Evolutionary conservation across 805 yeast genomes (phyloP).

Genomic region (Sungouiella blattae): DNA sequence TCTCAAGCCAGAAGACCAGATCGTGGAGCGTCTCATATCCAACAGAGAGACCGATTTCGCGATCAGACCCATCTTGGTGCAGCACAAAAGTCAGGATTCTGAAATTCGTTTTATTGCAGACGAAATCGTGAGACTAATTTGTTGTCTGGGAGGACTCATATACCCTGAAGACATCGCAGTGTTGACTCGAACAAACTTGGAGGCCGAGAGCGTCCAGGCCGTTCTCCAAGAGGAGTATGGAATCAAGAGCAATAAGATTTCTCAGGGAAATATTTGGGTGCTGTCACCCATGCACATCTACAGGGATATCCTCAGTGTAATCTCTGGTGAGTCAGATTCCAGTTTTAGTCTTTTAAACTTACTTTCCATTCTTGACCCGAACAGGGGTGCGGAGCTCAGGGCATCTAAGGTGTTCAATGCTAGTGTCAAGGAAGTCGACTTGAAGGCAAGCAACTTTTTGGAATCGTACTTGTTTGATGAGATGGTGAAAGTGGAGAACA

Average conservation of each 20-base stretch:
- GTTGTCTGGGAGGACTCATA: constrained; percentile 16
- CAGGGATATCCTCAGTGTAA: constrained; percentile 14
- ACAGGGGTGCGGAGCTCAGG: constrained; percentile 19
- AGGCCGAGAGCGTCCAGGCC: constrained; percentile 11
- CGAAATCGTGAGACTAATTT: constrained; percentile 15
- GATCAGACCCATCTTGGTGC: constrained; percentile 21
- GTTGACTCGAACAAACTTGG: constrained; percentile 12
- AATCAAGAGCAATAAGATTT: constrained; percentile 9
- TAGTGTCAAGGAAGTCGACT: constrained; percentile 6
- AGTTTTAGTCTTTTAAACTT: constrained; percentile 30
- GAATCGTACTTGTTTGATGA: constrained; percentile 11
- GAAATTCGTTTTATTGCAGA: constrained; percentile 41
- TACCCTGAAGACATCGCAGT: constrained; percentile 15
- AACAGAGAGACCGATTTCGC: constrained; percentile 13
- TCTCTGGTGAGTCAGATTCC: constrained; percentile 26
- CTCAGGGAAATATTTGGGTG: constrained; percentile 15
- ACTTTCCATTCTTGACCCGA: constrained; percentile 23
- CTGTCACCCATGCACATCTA: constrained; percentile 9
- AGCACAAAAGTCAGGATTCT: constrained; percentile 20
- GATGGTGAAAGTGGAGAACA: constrained; percentile 2
- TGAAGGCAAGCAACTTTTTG: constrained; percentile 7
- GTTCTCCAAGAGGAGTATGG: constrained; percentile 9
- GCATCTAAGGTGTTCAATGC: constrained; percentile 26
- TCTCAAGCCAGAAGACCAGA: constrained; percentile 6
- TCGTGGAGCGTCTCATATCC: background rate